These are phyloP conservation scores for Kazachstania taianensis DNA, from an alignment of 805 yeast genomes.

Conservation along the genomic window DNA sequence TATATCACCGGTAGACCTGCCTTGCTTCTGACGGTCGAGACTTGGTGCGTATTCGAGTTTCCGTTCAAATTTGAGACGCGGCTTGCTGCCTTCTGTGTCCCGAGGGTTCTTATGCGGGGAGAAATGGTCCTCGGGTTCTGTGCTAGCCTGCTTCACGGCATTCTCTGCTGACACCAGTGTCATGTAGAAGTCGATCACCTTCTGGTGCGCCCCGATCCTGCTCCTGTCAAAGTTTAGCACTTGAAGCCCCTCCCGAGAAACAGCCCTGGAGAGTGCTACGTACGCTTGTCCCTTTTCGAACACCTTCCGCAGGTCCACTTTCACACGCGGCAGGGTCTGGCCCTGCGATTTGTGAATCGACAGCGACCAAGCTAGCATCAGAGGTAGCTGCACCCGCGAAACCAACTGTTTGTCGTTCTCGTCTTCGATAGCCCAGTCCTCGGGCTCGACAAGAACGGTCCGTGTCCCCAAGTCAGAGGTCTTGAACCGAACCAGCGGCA, in stretches of 20 bases:
- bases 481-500: constrained; percentile 73
- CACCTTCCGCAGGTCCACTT: constrained; percentile 53
- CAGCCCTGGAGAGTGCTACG: constrained; percentile 75
- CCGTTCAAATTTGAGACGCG: too few relatives aligned
- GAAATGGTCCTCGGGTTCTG: too few relatives aligned
- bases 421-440: constrained; percentile 72
- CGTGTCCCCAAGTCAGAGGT: constrained; percentile 62
- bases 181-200: constrained; percentile 61
- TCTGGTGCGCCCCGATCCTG: constrained; percentile 59
- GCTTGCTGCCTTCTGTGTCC: too few relatives aligned
- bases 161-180: constrained; percentile 31
- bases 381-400: constrained; percentile 60
- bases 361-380: constrained; percentile 70
- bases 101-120: too few relatives aligned
- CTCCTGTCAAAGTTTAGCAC: constrained; percentile 50
- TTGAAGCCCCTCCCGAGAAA: constrained; percentile 53
- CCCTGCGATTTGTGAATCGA: constrained; percentile 84
- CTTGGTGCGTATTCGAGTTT: too few relatives aligned
- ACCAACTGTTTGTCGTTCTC: constrained; percentile 59
- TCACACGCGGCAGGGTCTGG: constrained; percentile 62
- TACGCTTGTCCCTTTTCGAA: constrained; percentile 81
- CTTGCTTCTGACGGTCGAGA: too few relatives aligned
- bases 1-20: too few relatives aligned
- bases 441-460: constrained; percentile 72
- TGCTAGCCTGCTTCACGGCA: constrained; percentile 12